A percentile compares a stretch with the other conserved stretches of the same genome.
phyloP scores from a whole-genome alignment of 108 stramenopile species.

The Seminavis robusta region DNA sequence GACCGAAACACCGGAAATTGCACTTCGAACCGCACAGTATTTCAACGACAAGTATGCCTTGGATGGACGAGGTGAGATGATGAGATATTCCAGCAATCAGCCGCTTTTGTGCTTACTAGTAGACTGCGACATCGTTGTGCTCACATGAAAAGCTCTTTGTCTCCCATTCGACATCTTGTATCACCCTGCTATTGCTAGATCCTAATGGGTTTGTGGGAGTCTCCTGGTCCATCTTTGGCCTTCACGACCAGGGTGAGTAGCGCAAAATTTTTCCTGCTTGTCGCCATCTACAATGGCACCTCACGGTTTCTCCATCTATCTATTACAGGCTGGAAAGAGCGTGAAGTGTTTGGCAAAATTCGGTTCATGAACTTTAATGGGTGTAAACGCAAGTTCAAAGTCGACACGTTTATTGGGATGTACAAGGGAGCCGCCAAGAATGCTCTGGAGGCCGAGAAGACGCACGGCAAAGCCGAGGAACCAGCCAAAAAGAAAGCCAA shows the following conservation, averaged over 20 bases:
- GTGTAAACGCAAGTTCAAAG: conserved; percentile 94
- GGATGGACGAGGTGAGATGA: conserved; percentile 94
- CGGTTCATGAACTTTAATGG: conserved; percentile 97
- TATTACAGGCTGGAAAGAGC: conserved; percentile 78
- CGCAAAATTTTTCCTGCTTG: no score
- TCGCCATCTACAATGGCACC: no score
- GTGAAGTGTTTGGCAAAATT: conserved; percentile 98
- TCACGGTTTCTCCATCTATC: no score
- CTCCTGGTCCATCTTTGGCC: conserved; percentile 95
- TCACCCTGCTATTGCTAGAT: no score
- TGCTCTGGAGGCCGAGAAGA: conserved; percentile 43
- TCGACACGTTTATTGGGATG: conserved; percentile 70
- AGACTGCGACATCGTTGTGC: no score
- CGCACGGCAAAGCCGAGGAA: conserved; percentile 15
- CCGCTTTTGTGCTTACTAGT: no score
- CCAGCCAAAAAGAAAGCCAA: no score
- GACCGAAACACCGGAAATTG: conserved; percentile 85
- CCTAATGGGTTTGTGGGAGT: conserved; percentile 98
- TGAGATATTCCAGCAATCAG: no score
- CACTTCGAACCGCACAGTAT: conserved; percentile 82
- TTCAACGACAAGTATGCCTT: conserved; percentile 97
- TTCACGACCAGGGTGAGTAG: conserved; percentile 97
- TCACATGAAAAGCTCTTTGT: no score
- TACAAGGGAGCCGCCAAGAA: conserved; percentile 72
- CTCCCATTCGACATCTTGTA: no score